A percentile compares a stretch with the other conserved stretches of the same genome.
These are phyloP conservation scores for Austroboletus novae-zelandiae DNA, from an alignment of 1,284 basidiomycete genomes.

Conservation along the genomic window DNA sequence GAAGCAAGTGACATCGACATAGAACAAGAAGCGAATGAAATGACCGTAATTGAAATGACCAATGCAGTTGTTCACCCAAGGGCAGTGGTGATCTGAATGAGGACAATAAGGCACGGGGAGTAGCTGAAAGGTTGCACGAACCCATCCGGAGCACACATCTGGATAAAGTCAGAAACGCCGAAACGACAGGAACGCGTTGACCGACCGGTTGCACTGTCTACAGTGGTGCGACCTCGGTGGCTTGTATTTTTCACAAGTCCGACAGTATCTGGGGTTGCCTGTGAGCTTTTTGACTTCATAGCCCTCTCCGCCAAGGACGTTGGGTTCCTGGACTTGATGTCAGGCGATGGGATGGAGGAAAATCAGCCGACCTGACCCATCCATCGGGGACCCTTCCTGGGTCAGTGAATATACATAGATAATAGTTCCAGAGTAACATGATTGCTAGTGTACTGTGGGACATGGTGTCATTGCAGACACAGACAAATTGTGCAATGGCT, in stretches of 20 bases:
- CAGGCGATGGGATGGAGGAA: constrained; percentile 4
- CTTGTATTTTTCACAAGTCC: constrained; percentile 73
- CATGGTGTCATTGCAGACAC: constrained; percentile 10
- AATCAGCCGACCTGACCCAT: constrained; percentile 59
- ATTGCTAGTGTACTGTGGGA: constrained; percentile 63
- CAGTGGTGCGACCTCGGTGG: constrained; percentile 88
- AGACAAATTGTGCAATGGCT: constrained; percentile 26
- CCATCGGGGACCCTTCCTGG: constrained; percentile 79
- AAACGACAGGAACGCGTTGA: constrained; percentile 1
- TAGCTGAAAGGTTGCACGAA: constrained; percentile 29
- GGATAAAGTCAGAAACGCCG: constrained; percentile 10
- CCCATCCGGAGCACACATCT: constrained; percentile 85
- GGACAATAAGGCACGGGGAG: constrained; percentile 2
- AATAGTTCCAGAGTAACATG: constrained; percentile 87
- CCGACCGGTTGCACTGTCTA: constrained; percentile 75
- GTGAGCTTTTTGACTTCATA: constrained; percentile 88
- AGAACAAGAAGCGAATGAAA: constrained; percentile 92
- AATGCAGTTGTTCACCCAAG: constrained; percentile 89
- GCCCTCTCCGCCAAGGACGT: constrained; percentile 63
- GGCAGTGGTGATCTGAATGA: constrained; percentile 83
- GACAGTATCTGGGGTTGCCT: constrained; percentile 77
- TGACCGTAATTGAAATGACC: constrained; percentile 88
- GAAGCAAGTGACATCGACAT: constrained; percentile 83
- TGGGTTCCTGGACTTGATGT: constrained; percentile 58
- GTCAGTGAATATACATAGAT: constrained; percentile 73